Evolutionary conservation across 176 grass and related monocot genomes (phyloP), one percentile per base, ranked within the genome.

Genomic region (Lolium rigidum): DNA sequence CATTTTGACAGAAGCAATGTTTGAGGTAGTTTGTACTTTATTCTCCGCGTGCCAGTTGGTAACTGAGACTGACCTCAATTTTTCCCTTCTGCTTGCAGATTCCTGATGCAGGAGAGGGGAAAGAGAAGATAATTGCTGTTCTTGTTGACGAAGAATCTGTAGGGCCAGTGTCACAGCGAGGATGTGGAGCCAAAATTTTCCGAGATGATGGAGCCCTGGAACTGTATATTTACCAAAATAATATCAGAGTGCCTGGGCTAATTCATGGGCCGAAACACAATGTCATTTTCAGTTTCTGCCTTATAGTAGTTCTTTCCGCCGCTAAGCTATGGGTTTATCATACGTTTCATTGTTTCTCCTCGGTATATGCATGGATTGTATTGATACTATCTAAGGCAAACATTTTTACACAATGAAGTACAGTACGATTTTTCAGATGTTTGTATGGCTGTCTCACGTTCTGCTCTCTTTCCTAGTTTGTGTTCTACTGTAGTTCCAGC

Each of bases 1-100:
- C 25, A 88, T 90, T 83, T 88, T 92, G 66, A 94, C 89, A 47
- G 89, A 94, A 91, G 87, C 92, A 38, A 94, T 94, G 89, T 90
- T 91, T 89, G 92, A 94, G 92, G 92, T 94, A 11, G 21, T 47
- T 80, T 61, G 10, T 51, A 50, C 14, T 24, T 81, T 62, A 6
- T 52, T 63, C 44, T 54, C 24, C 1, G 0, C 51, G 17, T 44
- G 11, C 60, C 71, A 44, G 15, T 70, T 44, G 26, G 16, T 82
- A 61, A 76, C 16, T 1, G 0, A 41, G 60, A 22, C 50, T 63
- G 41, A 87, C 67, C 17, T 25, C 38, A 55, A 43, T 85, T 70
- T 62, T 52, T 9, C 43, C 28, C 28, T 80, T 88, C 9, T 2
- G 48, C 80, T 78, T 81, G 62, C 75, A 91, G 89, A 92, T 89